phyloP scores from a whole-genome alignment of 306 rosid species.

The Astragalus membranaceus region DNA sequence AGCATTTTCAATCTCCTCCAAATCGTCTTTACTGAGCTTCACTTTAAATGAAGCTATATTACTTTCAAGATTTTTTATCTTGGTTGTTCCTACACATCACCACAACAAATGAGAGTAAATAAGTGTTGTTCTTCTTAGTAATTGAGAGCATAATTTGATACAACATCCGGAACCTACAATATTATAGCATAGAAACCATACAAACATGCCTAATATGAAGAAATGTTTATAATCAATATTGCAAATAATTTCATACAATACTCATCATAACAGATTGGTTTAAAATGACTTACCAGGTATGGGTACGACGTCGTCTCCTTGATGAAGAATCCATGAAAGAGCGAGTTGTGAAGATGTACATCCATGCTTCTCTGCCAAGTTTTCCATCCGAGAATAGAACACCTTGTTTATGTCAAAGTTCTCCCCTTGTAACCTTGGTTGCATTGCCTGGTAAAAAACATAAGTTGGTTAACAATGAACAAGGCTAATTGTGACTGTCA shows the following conservation, averaged over 20 bases:
- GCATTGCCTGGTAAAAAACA: slow-evolving; percentile 30
- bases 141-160: no score
- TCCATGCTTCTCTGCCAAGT: slow-evolving; percentile 48
- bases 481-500: not conserved
- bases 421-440: slow-evolving; percentile 57
- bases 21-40: slow-evolving; percentile 39
- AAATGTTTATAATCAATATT: not conserved
- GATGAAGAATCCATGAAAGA: slow-evolving; percentile 61
- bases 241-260: not conserved
- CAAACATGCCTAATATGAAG: not conserved
- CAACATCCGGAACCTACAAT: no score
- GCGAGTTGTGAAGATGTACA: slow-evolving; percentile 57
- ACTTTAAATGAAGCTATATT: slow-evolving; percentile 42
- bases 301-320: slow-evolving; percentile 58
- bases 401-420: slow-evolving; percentile 56
- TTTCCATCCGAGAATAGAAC: slow-evolving; percentile 32
- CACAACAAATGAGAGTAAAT: not conserved
- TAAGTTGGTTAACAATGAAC: not conserved
- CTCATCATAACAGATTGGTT: not conserved
- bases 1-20: slow-evolving; percentile 43
- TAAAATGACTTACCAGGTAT: slow-evolving; percentile 53
- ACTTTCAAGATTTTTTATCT: slow-evolving; percentile 46
- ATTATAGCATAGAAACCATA: no score
- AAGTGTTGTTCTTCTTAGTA: no score
- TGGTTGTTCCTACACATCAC: slow-evolving; percentile 45